A percentile compares a stretch with the other conserved stretches of the same genome.
Evolutionary conservation across 1,139 yeast genomes (phyloP).

Genomic region (Suhomyces bolitotheri): DNA sequence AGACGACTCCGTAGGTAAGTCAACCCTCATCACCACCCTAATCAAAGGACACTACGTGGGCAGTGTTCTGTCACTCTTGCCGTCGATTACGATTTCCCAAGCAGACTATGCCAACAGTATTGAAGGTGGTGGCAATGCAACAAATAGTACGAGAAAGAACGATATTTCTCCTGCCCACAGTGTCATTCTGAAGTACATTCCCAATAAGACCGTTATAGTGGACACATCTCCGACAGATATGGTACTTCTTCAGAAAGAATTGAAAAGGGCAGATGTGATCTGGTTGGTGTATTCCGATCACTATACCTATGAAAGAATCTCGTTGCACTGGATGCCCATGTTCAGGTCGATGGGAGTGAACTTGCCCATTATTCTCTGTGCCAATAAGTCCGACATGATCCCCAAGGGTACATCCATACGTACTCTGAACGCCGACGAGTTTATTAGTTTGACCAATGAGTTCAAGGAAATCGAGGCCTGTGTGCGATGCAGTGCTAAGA

Average conservation of each 20-base stretch:
- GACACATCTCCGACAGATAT: constrained; percentile 79
- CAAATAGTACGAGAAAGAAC: constrained; percentile 3
- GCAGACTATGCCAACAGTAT: constrained; percentile 39
- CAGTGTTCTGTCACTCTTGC: constrained; percentile 71
- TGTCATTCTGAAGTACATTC: constrained; percentile 47
- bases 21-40: constrained; percentile 71
- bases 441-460: constrained; percentile 81
- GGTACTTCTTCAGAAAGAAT: constrained; percentile 62
- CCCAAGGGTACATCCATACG: constrained; percentile 24
- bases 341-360: constrained; percentile 91
- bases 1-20: constrained; percentile 91
- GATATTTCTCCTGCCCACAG: constrained; percentile 6
- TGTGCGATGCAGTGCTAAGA: constrained; percentile 81
- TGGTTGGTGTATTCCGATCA: constrained; percentile 93
- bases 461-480: constrained; percentile 94
- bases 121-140: constrained; percentile 10
- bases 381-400: constrained; percentile 69
- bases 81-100: constrained; percentile 70
- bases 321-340: constrained; percentile 92
- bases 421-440: constrained; percentile 63
- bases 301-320: constrained; percentile 87
- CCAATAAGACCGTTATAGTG: constrained; percentile 67
- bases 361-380: constrained; percentile 85
- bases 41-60: constrained; percentile 63
- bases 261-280: constrained; percentile 84